Conservation (phyloP, 73 alveolate species). For the Paramecium sonneborni region DNA sequence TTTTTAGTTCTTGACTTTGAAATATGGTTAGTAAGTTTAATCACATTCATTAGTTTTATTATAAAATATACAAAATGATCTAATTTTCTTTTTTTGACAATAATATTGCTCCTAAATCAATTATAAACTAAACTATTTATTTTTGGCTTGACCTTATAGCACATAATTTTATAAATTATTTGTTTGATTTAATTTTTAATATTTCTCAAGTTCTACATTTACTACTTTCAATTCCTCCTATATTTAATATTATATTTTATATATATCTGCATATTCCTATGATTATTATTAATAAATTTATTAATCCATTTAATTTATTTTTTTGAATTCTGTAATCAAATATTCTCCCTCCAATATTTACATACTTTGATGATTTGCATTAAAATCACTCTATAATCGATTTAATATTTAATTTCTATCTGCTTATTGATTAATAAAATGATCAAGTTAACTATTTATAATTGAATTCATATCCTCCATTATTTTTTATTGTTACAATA, state of each 20-base stretch:
- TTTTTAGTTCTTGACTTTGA: not conserved
- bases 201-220: not conserved
- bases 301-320: not conserved
- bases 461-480: not conserved
- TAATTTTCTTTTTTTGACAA: not conserved
- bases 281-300: not conserved
- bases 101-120: not conserved
- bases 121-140: not conserved
- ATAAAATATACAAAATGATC: not conserved
- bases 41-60: not conserved
- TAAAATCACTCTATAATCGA: not conserved
- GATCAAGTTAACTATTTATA: not conserved
- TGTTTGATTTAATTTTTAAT: not conserved
- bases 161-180: not conserved
- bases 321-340: not conserved
- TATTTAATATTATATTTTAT: not conserved
- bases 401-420: conserved; percentile 1
- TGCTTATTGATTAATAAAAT: not conserved
- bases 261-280: not conserved
- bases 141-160: not conserved
- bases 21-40: not conserved
- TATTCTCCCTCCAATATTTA: not conserved
- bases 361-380: not conserved
- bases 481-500: not conserved
- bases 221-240: not conserved